Base-by-base conservation (phyloP, 2,329 filamentous ascomycete species). In the Ceratocystis albifundus region DNA sequence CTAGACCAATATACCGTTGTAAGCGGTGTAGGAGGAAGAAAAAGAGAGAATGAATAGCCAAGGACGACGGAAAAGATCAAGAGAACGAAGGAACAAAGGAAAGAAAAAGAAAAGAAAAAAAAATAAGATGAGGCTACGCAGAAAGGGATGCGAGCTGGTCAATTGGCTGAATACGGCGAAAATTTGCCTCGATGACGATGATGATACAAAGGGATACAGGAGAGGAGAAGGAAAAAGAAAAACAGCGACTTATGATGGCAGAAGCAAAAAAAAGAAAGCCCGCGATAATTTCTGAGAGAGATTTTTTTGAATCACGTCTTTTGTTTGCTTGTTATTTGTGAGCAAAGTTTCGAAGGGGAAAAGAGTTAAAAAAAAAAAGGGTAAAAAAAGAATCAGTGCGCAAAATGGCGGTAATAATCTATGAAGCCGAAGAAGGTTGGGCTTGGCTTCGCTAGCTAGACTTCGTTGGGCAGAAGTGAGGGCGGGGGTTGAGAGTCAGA, bases 381-480 rank as follows among this genome's bases (percentile, higher is more conserved):
- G 46, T 28, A 28, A 62, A 45, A 25, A 12, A 25, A 17, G 55
- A 41, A 25, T 41, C 46, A 44, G 62, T 7, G 62, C 46, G 62
- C 46, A 63, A 41, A 41, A 22, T 30, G 25, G 55, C 12, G 55
- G 55, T 17, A 59, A 59, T 32, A 36, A 20, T 59, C 28, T 8
- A 59, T 36, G 55, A 8, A 59, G 20, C n/a, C 55, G 25, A 17
- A 59, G 55, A 30, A 59, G 55, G 55, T 59, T 59, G 55, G 55
- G 55, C 55, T 30, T 41, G 41, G 12, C 36, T 41, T 41, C 36
- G 36, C 36, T 41, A 15, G 36, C 36, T 41, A 15, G 30, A 53
- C 64, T 53, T 45, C n/a, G 30, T 59, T 59, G 55, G 55, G 55
- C 55, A 59, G 28, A 59, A 59, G 55, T 59, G 55, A 59, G 36